phyloP scores from a whole-genome alignment of 2,329 filamentous ascomycete species.

The Lecanicillium sp. region DNA sequence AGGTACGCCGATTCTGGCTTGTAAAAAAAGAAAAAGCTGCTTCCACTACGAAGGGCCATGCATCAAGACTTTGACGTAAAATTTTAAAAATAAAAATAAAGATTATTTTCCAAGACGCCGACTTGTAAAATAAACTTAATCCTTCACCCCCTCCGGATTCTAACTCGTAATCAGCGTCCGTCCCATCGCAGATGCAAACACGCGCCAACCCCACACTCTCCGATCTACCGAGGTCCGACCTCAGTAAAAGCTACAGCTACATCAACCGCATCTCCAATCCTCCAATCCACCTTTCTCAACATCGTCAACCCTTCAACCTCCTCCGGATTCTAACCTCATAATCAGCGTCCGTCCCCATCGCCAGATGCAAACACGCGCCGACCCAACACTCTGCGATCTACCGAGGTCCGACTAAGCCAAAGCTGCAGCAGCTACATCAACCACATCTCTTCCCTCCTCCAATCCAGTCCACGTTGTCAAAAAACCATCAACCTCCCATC shows the following conservation, averaged over 20 bases:
- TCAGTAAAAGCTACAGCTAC: too few relatives aligned
- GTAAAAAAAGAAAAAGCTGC: too few relatives aligned
- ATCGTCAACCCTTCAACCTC: constrained; percentile 46
- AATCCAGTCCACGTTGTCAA: background rate
- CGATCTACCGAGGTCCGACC: constrained; percentile 7
- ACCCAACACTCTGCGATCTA: too few relatives aligned
- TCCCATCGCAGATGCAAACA: too few relatives aligned
- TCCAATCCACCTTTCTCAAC: constrained; percentile 35
- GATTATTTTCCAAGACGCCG: too few relatives aligned
- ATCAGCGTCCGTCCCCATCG: background rate
- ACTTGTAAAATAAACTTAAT: too few relatives aligned
- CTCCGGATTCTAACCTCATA: background rate
- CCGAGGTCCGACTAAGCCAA: background rate
- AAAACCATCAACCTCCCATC: background rate
- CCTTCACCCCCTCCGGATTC: background rate
- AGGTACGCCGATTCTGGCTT: too few relatives aligned
- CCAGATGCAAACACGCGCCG: too few relatives aligned
- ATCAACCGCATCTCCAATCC: background rate
- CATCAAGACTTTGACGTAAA: too few relatives aligned
- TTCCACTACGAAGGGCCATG: too few relatives aligned
- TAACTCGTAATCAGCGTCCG: background rate
- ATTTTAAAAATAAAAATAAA: too few relatives aligned
- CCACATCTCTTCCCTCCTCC: background rate
- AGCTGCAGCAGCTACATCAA: background rate
- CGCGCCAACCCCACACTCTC: background rate